Percentiles rank a stretch among this genome's conserved stretches.
phyloP scores from a whole-genome alignment of 2,329 filamentous ascomycete species.

The Endothia cerciana region DNA sequence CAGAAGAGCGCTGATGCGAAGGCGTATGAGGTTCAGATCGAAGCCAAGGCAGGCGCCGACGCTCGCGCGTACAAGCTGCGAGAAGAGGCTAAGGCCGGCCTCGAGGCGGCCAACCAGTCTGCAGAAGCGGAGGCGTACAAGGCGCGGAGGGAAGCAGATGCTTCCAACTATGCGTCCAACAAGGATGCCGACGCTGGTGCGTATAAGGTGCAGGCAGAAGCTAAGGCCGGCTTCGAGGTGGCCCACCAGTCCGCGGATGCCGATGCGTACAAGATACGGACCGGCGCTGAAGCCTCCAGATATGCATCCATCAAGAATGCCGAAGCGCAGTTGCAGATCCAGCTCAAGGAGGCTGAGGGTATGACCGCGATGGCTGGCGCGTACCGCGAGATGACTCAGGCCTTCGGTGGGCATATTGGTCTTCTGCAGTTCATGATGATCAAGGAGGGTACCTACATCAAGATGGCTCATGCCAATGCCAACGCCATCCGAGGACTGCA shows the following conservation, averaged over 20 bases:
- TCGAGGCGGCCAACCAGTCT: constrained; percentile 51
- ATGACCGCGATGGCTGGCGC: constrained; percentile 77
- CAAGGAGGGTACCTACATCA: constrained; percentile 77
- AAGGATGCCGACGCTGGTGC: constrained; percentile 35
- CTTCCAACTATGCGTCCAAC: constrained; percentile 40
- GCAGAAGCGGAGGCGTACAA: constrained; percentile 40
- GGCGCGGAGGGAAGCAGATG: too few relatives aligned
- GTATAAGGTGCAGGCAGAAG: constrained; percentile 41
- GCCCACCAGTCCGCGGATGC: constrained; percentile 55
- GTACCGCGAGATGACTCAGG: constrained; percentile 72
- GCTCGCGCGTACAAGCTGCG: too few relatives aligned
- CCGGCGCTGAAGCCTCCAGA: constrained; percentile 47
- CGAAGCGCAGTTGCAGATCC: constrained; percentile 55
- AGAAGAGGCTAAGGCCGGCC: constrained; percentile 51
- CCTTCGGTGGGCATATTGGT: constrained; percentile 77
- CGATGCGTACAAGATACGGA: constrained; percentile 49
- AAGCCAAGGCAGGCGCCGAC: background rate
- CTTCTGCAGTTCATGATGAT: constrained; percentile 88
- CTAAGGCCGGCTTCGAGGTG: constrained; percentile 51
- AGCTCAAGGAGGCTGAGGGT: constrained; percentile 77
- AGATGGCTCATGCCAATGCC: constrained; percentile 79
- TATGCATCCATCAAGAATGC: constrained; percentile 50
- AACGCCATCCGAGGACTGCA: constrained; percentile 74
- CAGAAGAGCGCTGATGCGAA: constrained; percentile 48
- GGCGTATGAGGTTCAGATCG: background rate